Conservation (phyloP, 2,329 filamentous ascomycete genomes). For the Aureobasidium pullulans region DNA sequence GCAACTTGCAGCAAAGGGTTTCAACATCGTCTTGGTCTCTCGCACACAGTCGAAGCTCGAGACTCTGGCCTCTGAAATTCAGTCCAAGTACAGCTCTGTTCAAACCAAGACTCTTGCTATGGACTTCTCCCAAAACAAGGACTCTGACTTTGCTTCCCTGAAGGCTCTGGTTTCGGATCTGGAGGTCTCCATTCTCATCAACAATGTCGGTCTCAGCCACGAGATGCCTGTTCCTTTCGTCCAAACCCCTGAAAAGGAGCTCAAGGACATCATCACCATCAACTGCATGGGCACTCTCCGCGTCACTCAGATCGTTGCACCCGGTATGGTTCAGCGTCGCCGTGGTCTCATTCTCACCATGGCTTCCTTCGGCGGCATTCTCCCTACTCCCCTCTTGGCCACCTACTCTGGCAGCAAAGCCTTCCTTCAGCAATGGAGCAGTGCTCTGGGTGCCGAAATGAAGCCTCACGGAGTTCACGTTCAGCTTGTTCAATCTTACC, state of each 20-base stretch:
- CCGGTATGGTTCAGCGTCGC: conserved; percentile 76
- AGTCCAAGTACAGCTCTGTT: conserved; percentile 58
- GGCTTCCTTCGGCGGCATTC: conserved; percentile 90
- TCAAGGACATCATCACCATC: conserved; percentile 86
- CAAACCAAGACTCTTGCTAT: conserved; percentile 76
- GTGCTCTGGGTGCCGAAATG: conserved; percentile 75
- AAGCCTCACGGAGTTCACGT: conserved; percentile 74
- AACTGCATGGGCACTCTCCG: conserved; percentile 89
- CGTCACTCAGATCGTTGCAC: conserved; percentile 76
- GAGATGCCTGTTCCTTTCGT: conserved; percentile 85
- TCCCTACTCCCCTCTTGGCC: conserved; percentile 84
- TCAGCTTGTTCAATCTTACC: conserved; percentile 85
- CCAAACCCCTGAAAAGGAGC: conserved; percentile 69
- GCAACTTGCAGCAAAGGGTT: conserved; percentile 83
- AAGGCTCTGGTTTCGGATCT: conserved; percentile 61
- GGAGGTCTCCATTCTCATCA: conserved; percentile 82
- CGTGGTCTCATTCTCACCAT: conserved; percentile 89
- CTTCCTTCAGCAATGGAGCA: conserved; percentile 95
- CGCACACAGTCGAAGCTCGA: conserved; percentile 91
- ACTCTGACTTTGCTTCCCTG: conserved; percentile 71
- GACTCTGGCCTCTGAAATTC: conserved; percentile 66
- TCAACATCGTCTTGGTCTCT: conserved; percentile 90
- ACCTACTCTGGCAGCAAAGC: conserved; percentile 98
- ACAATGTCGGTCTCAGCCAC: conserved; percentile 95
- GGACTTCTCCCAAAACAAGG: conserved; percentile 78